Percentiles rank a stretch among this genome's conserved stretches.
These are phyloP conservation scores for Clohesyomyces aquaticus DNA, from an alignment of 495 filamentous ascomycete genomes.

Conservation along the genomic window DNA sequence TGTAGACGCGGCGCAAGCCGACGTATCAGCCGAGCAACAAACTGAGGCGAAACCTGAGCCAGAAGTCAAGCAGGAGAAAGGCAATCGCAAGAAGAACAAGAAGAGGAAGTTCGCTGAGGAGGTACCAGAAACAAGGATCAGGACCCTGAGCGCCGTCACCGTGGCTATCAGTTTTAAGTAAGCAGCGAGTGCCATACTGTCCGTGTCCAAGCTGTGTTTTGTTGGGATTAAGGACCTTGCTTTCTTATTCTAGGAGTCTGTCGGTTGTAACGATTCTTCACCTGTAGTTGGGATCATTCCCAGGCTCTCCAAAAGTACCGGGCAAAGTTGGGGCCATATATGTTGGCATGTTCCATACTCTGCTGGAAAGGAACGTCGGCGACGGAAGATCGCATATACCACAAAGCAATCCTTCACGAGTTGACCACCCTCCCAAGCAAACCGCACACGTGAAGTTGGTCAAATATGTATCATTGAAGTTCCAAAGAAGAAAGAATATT, in stretches of 20 bases:
- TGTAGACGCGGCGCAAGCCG: slow-evolving; percentile 22
- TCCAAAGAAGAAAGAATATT: not conserved
- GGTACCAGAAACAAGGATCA: slow-evolving; percentile 61
- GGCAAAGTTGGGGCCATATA: too few relatives aligned
- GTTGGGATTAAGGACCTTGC: too few relatives aligned
- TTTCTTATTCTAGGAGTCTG: too few relatives aligned
- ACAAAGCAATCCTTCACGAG: too few relatives aligned
- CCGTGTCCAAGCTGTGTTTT: too few relatives aligned
- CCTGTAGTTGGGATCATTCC: too few relatives aligned
- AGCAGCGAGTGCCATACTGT: not conserved
- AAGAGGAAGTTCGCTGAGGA: slow-evolving; percentile 56
- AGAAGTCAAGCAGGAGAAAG: slow-evolving; percentile 8
- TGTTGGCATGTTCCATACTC: too few relatives aligned
- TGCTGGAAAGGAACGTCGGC: too few relatives aligned
- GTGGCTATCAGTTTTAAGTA: slow-evolving; percentile 61
- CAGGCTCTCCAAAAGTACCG: too few relatives aligned
- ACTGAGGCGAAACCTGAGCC: not conserved
- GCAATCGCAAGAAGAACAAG: slow-evolving; percentile 49
- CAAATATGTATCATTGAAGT: slow-evolving; percentile 42
- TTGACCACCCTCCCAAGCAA: too few relatives aligned
- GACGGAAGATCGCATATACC: too few relatives aligned
- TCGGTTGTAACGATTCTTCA: too few relatives aligned
- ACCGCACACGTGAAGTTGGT: slow-evolving; percentile 7
- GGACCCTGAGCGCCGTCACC: slow-evolving; percentile 70
- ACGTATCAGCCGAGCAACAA: slow-evolving; percentile 38